phyloP scores from a whole-genome alignment of 176 grass and related monocot genomes.

The Saccharum spontaneum region DNA sequence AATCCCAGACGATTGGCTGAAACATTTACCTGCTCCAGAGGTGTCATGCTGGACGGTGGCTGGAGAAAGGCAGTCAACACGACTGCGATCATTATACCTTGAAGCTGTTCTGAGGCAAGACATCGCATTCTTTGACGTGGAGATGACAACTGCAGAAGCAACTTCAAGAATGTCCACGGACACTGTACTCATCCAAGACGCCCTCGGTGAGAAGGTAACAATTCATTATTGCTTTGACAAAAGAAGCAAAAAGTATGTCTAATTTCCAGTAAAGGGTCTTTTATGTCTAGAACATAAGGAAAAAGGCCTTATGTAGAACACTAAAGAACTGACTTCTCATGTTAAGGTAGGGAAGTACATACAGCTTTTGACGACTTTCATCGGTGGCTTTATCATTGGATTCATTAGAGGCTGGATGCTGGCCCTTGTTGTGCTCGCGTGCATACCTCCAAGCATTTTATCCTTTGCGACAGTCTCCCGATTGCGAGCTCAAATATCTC shows the following conservation, averaged over 20 bases:
- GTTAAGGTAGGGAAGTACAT: conserved; percentile 72
- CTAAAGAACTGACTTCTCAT: conserved; percentile 2
- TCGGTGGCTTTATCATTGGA: conserved; percentile 72
- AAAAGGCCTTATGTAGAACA: not conserved
- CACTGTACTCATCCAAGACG: conserved; percentile 59
- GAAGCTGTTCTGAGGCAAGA: conserved; percentile 51
- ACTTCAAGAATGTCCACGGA: conserved; percentile 47
- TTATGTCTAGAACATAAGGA: not conserved
- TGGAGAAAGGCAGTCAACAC: conserved; percentile 59
- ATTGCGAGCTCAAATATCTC: conserved; percentile 54
- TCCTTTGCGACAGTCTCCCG: conserved; percentile 58
- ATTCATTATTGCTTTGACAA: not conserved
- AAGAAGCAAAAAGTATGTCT: not conserved
- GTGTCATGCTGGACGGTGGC: conserved; percentile 57
- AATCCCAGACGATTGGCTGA: conserved; percentile 24
- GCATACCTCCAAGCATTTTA: conserved; percentile 54
- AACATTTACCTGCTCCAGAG: conserved; percentile 46
- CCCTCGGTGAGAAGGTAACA: conserved; percentile 62
- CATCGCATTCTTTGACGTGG: conserved; percentile 58
- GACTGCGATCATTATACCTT: conserved; percentile 49
- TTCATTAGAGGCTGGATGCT: conserved; percentile 74
- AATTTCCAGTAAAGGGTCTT: conserved; percentile 17
- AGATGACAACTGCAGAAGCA: conserved; percentile 62
- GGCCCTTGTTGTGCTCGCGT: conserved; percentile 58
- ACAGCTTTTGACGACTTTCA: conserved; percentile 57